Evolutionary conservation across 495 filamentous ascomycete genomes (phyloP).

Genomic region (Penicillium daleae): DNA sequence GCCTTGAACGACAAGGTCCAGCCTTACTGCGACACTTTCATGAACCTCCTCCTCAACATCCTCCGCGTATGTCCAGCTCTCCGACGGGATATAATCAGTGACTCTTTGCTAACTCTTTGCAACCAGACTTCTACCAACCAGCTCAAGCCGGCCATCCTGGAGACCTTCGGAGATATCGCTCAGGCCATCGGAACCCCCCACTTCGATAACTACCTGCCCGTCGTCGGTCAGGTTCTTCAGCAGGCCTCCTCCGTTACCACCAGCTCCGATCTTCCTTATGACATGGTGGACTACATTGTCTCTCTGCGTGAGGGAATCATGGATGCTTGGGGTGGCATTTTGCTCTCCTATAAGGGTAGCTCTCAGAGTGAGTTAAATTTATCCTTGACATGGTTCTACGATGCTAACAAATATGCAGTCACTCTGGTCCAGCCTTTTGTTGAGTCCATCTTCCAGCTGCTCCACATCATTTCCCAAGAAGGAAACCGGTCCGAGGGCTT

Average conservation of each 20-base stretch:
- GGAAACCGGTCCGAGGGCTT: slow-evolving; percentile 86
- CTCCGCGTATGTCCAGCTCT: slow-evolving; percentile 67
- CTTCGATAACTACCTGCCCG: slow-evolving; percentile 88
- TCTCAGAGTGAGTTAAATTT: slow-evolving; percentile 48
- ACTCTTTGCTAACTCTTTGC: neutral
- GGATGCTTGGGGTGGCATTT: slow-evolving; percentile 97
- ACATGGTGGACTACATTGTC: slow-evolving; percentile 94
- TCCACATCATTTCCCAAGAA: slow-evolving; percentile 80
- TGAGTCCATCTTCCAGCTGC: slow-evolving; percentile 84
- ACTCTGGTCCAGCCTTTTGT: slow-evolving; percentile 74
- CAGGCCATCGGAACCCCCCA: slow-evolving; percentile 87
- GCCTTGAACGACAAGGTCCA: slow-evolving; percentile 86
- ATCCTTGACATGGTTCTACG: slow-evolving; percentile 18
- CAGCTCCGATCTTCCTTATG: slow-evolving; percentile 70
- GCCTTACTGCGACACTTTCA: slow-evolving; percentile 94
- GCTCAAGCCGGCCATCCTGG: slow-evolving; percentile 96
- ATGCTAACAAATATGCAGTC: slow-evolving; percentile 50
- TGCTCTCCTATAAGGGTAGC: slow-evolving; percentile 82
- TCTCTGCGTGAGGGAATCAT: slow-evolving; percentile 96
- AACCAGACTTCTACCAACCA: slow-evolving; percentile 75
- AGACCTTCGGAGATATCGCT: slow-evolving; percentile 97
- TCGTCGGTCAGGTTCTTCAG: slow-evolving; percentile 91
- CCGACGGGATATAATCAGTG: neutral
- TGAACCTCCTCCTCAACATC: slow-evolving; percentile 94
- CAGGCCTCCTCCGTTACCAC: slow-evolving; percentile 83